A percentile compares a stretch with the other conserved stretches of the same genome.
These are phyloP conservation scores for Achaetomiella virescens DNA, from an alignment of 495 filamentous ascomycete species.

Conservation along the genomic window DNA sequence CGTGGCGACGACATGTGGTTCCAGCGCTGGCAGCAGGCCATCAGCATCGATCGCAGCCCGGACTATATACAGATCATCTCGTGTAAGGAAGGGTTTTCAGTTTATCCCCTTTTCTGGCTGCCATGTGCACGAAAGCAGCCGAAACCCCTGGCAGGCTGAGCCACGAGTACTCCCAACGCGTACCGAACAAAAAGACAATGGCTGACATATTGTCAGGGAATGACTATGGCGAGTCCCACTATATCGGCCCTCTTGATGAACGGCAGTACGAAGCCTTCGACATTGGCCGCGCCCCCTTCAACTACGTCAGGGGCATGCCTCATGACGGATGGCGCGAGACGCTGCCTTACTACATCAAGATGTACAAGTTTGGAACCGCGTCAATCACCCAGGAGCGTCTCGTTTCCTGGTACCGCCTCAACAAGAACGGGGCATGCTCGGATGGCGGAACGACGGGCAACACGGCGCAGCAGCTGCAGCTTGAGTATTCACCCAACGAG, in stretches of 20 bases:
- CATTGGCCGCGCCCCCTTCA: conserved; percentile 33
- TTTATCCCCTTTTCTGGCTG: no score
- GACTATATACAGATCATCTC: conserved; percentile 57
- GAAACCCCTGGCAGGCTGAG: no score
- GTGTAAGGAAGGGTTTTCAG: conserved; percentile 49
- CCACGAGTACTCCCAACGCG: no score
- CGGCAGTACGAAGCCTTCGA: conserved; percentile 40
- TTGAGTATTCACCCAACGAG: conserved; percentile 2
- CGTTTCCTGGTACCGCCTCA: conserved; percentile 54
- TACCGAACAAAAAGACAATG: no score
- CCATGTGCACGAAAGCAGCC: no score
- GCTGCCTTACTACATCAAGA: conserved; percentile 54
- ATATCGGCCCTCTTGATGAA: conserved; percentile 34
- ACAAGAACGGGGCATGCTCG: conserved; percentile 16
- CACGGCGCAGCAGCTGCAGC: conserved; percentile 6
- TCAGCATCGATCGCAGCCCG: conserved; percentile 37
- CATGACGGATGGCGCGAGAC: conserved; percentile 36
- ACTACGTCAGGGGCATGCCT: conserved; percentile 38
- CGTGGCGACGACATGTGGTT: conserved; percentile 53
- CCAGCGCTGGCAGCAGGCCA: conserved; percentile 50
- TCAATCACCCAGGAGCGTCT: conserved; percentile 33
- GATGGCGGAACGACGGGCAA: conserved; percentile 23
- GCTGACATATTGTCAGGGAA: conserved; percentile 11
- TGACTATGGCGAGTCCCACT: conserved; percentile 41
- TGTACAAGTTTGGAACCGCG: conserved; percentile 47